These are phyloP conservation scores for Rhamnella rubrinervis DNA, from an alignment of 331 rosid species.

Conservation along the genomic window DNA sequence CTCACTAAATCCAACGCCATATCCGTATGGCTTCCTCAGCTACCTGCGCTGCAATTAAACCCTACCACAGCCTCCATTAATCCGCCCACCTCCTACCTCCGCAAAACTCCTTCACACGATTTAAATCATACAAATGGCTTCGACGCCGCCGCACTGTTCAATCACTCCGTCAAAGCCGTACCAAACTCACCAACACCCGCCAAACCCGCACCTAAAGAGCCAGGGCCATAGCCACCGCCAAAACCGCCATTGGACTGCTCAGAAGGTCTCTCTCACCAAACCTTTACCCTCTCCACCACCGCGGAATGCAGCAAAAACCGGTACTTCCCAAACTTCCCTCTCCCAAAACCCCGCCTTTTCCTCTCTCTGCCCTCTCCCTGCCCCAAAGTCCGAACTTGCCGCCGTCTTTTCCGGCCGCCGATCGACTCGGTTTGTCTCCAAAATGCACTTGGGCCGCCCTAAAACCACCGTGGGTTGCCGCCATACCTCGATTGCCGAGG, in stretches of 20 bases:
- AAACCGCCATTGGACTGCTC: constrained; percentile 37
- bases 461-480: constrained; percentile 44
- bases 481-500: constrained; percentile 64
- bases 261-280: constrained; percentile 43
- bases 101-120: background rate
- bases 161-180: constrained; percentile 56
- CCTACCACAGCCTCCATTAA: constrained; percentile 12
- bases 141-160: constrained; percentile 74
- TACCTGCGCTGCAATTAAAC: constrained; percentile 5
- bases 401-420: constrained; percentile 79
- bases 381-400: constrained; percentile 47
- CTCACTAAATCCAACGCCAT: constrained; percentile 16
- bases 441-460: constrained; percentile 71
- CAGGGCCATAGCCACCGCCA: constrained; percentile 32
- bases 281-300: constrained; percentile 38
- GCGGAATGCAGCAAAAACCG: constrained; percentile 33
- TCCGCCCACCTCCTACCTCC: background rate
- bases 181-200: constrained; percentile 51
- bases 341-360: constrained; percentile 41
- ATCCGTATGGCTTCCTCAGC: constrained; percentile 17
- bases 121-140: constrained; percentile 43
- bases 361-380: constrained; percentile 38
- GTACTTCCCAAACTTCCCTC: constrained; percentile 27
- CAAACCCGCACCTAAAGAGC: constrained; percentile 41
- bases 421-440: constrained; percentile 74